A percentile compares a stretch with the other conserved stretches of the same genome.
phyloP scores from a whole-genome alignment of 768 basidiomycete genomes.

The Agrocybe pediades region DNA sequence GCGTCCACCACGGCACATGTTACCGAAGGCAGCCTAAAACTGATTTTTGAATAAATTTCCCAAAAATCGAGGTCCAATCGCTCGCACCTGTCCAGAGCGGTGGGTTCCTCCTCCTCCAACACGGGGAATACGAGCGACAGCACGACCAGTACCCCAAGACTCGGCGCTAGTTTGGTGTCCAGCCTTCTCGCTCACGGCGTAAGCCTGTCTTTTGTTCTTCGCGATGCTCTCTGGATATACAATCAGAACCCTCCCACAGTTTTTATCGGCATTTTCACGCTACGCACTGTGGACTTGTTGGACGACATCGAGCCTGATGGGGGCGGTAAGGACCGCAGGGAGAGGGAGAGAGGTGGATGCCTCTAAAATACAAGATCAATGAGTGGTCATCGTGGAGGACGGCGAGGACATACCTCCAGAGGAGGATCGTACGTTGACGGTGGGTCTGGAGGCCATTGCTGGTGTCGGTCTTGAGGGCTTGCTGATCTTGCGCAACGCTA shows the following conservation, averaged over 20 bases:
- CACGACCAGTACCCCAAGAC: constrained; percentile 99
- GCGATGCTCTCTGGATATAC: constrained; percentile 82
- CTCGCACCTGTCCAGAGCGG: constrained; percentile 89
- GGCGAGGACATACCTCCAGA: constrained; percentile 60
- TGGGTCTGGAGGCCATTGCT: constrained; percentile 91
- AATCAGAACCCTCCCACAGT: constrained; percentile 13
- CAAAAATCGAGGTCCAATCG: not conserved
- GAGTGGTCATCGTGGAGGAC: not conserved
- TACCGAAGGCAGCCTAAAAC: constrained; percentile 92
- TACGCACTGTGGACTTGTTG: constrained; percentile 97
- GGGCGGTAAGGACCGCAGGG: constrained; percentile 95
- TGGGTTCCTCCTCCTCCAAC: constrained; percentile 98
- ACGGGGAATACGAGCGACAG: constrained; percentile 99
- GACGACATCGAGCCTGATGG: constrained; percentile 98
- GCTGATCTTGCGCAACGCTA: constrained; percentile 27
- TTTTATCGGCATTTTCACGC: not conserved
- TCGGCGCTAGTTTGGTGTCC: constrained; percentile 99
- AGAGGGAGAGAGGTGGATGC: constrained; percentile 87
- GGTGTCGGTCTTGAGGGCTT: constrained; percentile 44
- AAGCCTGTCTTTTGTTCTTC: constrained; percentile 97
- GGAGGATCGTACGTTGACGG: constrained; percentile 79
- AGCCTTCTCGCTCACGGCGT: constrained; percentile 95
- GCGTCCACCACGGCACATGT: constrained; percentile 99
- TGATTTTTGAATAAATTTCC: not conserved
- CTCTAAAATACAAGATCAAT: constrained; percentile 48